Conservation (phyloP, 2,329 filamentous ascomycete genomes). For the Neopestalotiopsis sp. region DNA sequence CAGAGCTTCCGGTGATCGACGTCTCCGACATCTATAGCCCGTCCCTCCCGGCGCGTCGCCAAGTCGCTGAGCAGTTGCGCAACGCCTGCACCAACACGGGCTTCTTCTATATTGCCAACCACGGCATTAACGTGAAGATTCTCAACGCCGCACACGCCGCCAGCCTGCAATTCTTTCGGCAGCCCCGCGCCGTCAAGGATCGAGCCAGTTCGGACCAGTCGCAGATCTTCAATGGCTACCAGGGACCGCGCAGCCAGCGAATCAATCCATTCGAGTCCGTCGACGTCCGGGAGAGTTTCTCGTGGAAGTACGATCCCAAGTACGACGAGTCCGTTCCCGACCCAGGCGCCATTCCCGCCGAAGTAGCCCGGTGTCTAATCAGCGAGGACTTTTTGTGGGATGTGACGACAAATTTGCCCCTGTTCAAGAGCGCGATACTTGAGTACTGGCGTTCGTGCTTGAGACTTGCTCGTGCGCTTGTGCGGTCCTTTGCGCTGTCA, state of each 20-base stretch:
- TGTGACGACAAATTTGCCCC: conserved; percentile 33
- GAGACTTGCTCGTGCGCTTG: conserved; percentile 41
- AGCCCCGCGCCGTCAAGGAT: conserved; percentile 27
- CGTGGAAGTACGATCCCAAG: conserved; percentile 38
- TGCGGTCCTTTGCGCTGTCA: conserved; percentile 45
- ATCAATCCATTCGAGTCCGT: conserved; percentile 29
- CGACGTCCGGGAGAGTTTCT: conserved; percentile 40
- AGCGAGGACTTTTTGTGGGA: conserved; percentile 32
- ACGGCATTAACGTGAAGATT: conserved; percentile 33
- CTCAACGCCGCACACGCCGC: conserved; percentile 31
- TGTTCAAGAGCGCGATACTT: conserved; percentile 41
- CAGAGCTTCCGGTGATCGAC: conserved; percentile 49
- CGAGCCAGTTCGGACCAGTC: conserved; percentile 41
- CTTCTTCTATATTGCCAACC: conserved; percentile 49
- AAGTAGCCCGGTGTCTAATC: conserved; percentile 1
- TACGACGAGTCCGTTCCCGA: conserved; percentile 34
- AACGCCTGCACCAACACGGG: conserved; percentile 45
- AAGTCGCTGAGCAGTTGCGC: conserved; percentile 44
- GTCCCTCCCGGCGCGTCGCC: conserved; percentile 38
- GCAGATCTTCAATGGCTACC: conserved; percentile 44
- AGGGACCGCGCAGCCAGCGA: conserved; percentile 35
- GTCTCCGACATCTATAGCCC: conserved; percentile 44
- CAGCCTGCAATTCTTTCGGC: conserved; percentile 30
- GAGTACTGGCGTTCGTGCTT: conserved; percentile 41
- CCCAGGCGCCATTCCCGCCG: conserved; percentile 29